These are phyloP conservation scores for Phaffia tasmanica DNA, from an alignment of 768 basidiomycete species.

Conservation along the genomic window DNA sequence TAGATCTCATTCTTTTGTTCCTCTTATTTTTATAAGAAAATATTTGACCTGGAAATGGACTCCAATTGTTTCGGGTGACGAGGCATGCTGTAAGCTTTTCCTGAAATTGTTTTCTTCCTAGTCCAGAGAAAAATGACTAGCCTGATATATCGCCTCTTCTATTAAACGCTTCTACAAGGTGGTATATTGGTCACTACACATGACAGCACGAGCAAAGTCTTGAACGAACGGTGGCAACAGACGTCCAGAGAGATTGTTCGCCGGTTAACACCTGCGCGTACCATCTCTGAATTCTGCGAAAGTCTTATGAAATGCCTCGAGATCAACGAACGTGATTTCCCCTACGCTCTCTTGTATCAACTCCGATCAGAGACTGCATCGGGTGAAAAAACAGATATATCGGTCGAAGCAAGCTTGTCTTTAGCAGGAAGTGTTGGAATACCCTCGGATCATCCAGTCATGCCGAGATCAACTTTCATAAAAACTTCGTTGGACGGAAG, in stretches of 20 bases:
- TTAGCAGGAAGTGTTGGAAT: conserved; percentile 16
- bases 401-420: neutral
- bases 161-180: neutral
- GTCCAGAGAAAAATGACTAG: neutral
- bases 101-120: neutral
- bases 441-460: conserved; percentile 8
- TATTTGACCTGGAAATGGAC: conserved; percentile 2
- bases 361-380: conserved; percentile 9
- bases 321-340: conserved; percentile 18
- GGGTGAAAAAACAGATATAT: neutral
- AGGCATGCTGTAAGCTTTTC: neutral
- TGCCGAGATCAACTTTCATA: conserved; percentile 9
- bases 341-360: conserved; percentile 8
- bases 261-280: neutral
- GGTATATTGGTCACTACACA: neutral
- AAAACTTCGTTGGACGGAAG: neutral
- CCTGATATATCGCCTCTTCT: neutral
- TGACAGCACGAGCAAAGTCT: neutral
- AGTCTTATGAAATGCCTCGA: conserved; percentile 8
- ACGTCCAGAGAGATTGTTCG: neutral
- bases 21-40: neutral
- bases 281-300: conserved; percentile 6
- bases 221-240: neutral
- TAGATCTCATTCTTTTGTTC: neutral
- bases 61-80: neutral